Evolutionary conservation across 2,329 filamentous ascomycete genomes (phyloP), one percentile per base, ranked within the genome.

Genomic region (Alternaria rosae): DNA sequence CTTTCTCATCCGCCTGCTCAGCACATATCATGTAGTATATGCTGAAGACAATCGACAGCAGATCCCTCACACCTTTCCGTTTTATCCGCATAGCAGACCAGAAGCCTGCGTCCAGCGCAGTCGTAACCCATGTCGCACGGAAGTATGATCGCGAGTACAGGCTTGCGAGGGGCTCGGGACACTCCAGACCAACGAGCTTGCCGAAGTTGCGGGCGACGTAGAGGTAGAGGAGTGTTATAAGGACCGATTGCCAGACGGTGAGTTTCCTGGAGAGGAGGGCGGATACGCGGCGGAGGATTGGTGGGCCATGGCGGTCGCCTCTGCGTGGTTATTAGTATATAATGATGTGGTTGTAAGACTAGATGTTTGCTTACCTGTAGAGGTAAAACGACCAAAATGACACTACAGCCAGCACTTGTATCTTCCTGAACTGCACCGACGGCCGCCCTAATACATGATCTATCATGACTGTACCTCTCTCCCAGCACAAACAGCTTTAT

Each of bases 21-120:
- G 95, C 93, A 13, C 94, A 93, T 56, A 98, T 87, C 66, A 99
- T 85, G 78, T 99, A 99, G 80, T 97, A 99, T 11, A 91, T 76
- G 0, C 92, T 92, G 79, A 97, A 98, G 48, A 92, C 83, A 20
- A 98, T 85, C 75, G 92, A 93, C 10, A 91, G 88, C 13, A 97
- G 76, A 76, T 98, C 94, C 41, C 93, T 86, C 43, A 97, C 70
- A 88, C 92, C 94, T 72, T 91, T 93, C 50, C 85, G 85, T 59
- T 87, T 88, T 66, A 99, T 94, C 72, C 89, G 91, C 95, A 99
- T 99, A 32, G 95, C 95, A 0, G 93, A 97, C 95, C 95, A 99
- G 79, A 97, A 99, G 2, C 95, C 95, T 6, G 95, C 95, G 73
- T 99, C 95, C 63, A 99, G 82, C 0, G 93, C 95, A 0, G 95